Percentiles rank a stretch among this genome's conserved stretches.
Conservation (phyloP, 176 grass and related monocot species). For the Rhipidocladum racemiflorum region DNA sequence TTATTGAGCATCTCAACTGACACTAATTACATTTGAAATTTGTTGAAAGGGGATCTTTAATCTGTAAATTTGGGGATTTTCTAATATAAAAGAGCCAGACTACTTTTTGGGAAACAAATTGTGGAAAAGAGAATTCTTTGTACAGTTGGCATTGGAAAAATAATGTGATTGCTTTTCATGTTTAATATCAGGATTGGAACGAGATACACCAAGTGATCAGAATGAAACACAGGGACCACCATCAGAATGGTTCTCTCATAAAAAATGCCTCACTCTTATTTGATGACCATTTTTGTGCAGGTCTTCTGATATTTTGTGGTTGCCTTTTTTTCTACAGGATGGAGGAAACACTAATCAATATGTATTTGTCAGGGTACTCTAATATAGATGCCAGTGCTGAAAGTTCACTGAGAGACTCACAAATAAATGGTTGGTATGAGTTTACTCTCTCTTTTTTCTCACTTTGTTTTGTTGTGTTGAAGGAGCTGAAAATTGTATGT, state of each 20-base stretch:
- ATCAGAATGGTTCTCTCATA: slow-evolving; percentile 70
- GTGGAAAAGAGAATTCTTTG: background rate
- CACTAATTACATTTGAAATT: background rate
- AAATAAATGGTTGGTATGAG: slow-evolving; percentile 35
- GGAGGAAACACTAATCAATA: slow-evolving; percentile 80
- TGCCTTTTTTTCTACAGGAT: slow-evolving; percentile 44
- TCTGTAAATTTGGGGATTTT: background rate
- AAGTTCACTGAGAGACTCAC: slow-evolving; percentile 16
- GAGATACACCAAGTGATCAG: slow-evolving; percentile 26
- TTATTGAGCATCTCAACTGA: too few relatives aligned
- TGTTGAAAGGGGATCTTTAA: background rate
- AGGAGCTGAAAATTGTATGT: slow-evolving; percentile 14
- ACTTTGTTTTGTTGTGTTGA: slow-evolving; percentile 21
- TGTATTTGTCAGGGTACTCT: slow-evolving; percentile 83
- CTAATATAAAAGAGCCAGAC: background rate
- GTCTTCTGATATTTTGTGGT: slow-evolving; percentile 17
- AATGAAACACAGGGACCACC: slow-evolving; percentile 33
- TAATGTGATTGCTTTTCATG: slow-evolving; percentile 24
- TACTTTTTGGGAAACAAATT: background rate
- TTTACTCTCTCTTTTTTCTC: background rate
- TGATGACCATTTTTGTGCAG: background rate
- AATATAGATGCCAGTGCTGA: slow-evolving; percentile 31
- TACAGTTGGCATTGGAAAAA: slow-evolving; percentile 11
- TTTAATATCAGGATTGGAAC: slow-evolving; percentile 35
- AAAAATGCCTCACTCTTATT: slow-evolving; percentile 6